Conservation (phyloP, 352 stramenopile species). For the Pythium guiyangense region DNA sequence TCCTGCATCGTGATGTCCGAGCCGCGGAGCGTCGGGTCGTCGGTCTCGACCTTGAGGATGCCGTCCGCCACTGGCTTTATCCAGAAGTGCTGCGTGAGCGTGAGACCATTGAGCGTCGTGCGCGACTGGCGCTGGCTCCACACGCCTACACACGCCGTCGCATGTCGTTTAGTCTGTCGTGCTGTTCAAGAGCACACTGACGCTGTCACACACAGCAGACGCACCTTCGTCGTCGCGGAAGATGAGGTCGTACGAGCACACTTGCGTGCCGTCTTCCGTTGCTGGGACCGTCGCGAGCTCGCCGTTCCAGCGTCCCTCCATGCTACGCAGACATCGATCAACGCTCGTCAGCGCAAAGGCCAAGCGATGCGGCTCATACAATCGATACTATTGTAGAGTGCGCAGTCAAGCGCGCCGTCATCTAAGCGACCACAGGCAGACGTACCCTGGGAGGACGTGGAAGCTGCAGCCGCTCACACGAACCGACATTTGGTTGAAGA, state of each 20-base stretch:
- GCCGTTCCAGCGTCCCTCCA: conserved; percentile 86
- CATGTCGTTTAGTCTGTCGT: not conserved
- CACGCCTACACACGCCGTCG: conserved; percentile 26
- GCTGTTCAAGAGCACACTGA: not conserved
- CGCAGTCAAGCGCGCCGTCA: not conserved
- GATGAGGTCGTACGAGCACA: conserved; percentile 82
- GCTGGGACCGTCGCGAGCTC: conserved; percentile 66
- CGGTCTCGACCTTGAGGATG: conserved; percentile 85
- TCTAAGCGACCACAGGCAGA: not conserved
- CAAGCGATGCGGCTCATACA: not conserved
- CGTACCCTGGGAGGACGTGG: conserved; percentile 68
- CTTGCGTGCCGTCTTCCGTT: conserved; percentile 77
- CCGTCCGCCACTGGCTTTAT: conserved; percentile 84
- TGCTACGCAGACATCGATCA: conserved; percentile 19
- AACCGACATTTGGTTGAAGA: conserved; percentile 87
- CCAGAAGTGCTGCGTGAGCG: conserved; percentile 85
- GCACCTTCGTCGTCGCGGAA: conserved; percentile 79
- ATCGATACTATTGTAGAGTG: not conserved
- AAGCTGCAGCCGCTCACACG: conserved; percentile 82
- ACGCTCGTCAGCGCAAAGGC: too few species aligned
- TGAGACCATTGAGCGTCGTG: conserved; percentile 83
- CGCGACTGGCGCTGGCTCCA: conserved; percentile 84
- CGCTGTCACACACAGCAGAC: not conserved
- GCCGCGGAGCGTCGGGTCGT: conserved; percentile 73
- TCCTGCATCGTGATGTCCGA: conserved; percentile 87